Evolutionary conservation across 495 filamentous ascomycete genomes (phyloP).

Genomic region (Neurospora sp.): DNA sequence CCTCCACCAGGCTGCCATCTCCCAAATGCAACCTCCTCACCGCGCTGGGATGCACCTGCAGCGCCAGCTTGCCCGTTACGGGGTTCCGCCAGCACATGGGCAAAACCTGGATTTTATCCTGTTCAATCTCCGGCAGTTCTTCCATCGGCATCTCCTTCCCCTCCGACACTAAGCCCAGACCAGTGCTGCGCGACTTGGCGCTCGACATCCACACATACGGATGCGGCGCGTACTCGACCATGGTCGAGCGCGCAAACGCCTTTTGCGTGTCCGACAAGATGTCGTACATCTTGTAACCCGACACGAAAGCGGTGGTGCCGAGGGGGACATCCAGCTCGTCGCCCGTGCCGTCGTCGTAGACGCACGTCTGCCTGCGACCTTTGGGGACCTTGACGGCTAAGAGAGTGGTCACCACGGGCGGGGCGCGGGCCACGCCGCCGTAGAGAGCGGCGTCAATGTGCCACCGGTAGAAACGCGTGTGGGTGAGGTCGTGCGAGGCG

Average conservation of each 20-base stretch:
- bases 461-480: conserved; percentile 68
- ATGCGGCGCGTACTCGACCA: conserved; percentile 65
- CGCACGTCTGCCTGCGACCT: conserved; percentile 52
- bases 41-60: conserved; percentile 61
- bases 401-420: conserved; percentile 58
- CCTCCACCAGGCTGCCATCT: conserved; percentile 55
- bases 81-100: conserved; percentile 69
- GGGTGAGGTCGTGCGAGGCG: conserved; percentile 51
- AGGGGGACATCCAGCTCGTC: conserved; percentile 59
- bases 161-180: conserved; percentile 56
- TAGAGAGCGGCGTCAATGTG: conserved; percentile 73
- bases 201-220: conserved; percentile 70
- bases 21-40: conserved; percentile 52
- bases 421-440: conserved; percentile 41
- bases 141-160: conserved; percentile 43
- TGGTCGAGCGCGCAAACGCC: conserved; percentile 50
- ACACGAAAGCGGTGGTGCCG: conserved; percentile 68
- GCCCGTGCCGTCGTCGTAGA: conserved; percentile 62
- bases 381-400: conserved; percentile 57
- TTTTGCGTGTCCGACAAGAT: conserved; percentile 52
- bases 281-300: conserved; percentile 55
- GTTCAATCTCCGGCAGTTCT: conserved; percentile 52
- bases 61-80: conserved; percentile 52
- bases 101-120: conserved; percentile 54
- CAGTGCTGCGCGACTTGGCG: conserved; percentile 53